Base-by-base conservation (phyloP, 2,329 filamentous ascomycete species). In the Xylariaceae sp. region DNA sequence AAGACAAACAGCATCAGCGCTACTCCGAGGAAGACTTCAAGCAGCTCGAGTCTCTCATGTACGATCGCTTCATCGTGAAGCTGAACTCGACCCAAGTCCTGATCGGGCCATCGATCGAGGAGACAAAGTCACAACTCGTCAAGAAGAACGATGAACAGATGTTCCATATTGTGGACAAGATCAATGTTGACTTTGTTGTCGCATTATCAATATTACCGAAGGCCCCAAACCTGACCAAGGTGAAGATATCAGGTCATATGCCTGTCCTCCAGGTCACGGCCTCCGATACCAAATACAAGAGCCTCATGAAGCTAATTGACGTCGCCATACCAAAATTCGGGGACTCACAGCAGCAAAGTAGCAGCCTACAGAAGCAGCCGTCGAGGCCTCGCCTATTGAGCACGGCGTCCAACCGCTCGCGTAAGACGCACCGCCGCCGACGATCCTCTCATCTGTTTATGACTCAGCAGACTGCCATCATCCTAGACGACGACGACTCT, bases 181-280 rank as follows among this genome's bases (percentile, higher is more conserved):
- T 98, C 65, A 98, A 94, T 47, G 84, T 99, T 48, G 86, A 96
- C 56, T 96, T 99, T 56, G 79, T 88, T 9, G 77, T 99, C n/a
- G 89, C 95, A 56, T 82, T 84, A 14, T 98, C 89, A 6, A 99
- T 99, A 46, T 67, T 98, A n/a, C 92, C 92, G 1, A 95, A 95
- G 55, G 87, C 87, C 1, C 83, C 90, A 0, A 93, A 95, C 43
- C 66, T 99, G 31, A 93, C 92, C 11, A 92, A 92, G 51, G 80
- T 95, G 46, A 83, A 86, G 40, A 77, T 99, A 21, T 93, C 88
- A 1, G 92, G 92, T 2, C 87, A 93, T 49, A 68, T 99, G 33
- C 92, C 93, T 1, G 80, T 96, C 33, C 69, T 99, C 1, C 90
- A 96, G 56, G 92, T 85, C 9, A 85, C 84, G 0, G 80, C 93